Evolutionary conservation across 495 filamentous ascomycete species (phyloP), one percentile per base, ranked within the genome.

Genomic region (Corynascus novoguineensis): DNA sequence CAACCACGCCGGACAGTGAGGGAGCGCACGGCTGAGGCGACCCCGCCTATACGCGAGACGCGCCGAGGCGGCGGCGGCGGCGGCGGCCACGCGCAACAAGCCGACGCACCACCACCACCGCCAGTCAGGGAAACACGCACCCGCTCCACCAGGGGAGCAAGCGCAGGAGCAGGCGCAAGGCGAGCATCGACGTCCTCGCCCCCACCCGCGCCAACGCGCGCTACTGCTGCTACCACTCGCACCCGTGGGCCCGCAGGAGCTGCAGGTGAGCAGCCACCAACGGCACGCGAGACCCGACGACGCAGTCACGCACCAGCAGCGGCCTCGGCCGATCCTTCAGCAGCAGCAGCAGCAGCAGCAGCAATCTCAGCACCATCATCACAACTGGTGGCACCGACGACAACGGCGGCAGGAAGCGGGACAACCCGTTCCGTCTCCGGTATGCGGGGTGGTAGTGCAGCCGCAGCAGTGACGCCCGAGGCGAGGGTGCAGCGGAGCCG

Each of bases 401-500:
- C 10, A 6, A 19, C 38, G n/a, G 27, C 4, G 12, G 15, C 14
- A 1, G 42, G 44, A 6, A n/a, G 24, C 32, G 27, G 8, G 27
- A 48, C 5, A 11, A 32, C 31, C 11, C n/a, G n/a, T n/a, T n/a
- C n/a, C n/a, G 27, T 21, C 5, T 32, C 46, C 12, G 27, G 11
- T 19, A n/a, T 28, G n/a, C 4, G 24, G 17, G 29, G 19, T 3
- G 31, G 50, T 3, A 28, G 27, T 21, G 10, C 15, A 31, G 28
- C 38, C 12, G 9, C n/a, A 6, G 48, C 65, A 19, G 62, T 68
- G 1, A 66, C 65, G 17, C 60, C 64, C 5, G 59, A 64, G 46
- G 61, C 60, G 14, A 60, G 68, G 65, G 61, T 59, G 60, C 66
- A 65, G 50, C 55, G 70, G 57, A 68, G 64, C 10, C 40, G 70